Base-by-base conservation (phyloP, 2,329 filamentous ascomycete species). In the Alternaria atra region DNA sequence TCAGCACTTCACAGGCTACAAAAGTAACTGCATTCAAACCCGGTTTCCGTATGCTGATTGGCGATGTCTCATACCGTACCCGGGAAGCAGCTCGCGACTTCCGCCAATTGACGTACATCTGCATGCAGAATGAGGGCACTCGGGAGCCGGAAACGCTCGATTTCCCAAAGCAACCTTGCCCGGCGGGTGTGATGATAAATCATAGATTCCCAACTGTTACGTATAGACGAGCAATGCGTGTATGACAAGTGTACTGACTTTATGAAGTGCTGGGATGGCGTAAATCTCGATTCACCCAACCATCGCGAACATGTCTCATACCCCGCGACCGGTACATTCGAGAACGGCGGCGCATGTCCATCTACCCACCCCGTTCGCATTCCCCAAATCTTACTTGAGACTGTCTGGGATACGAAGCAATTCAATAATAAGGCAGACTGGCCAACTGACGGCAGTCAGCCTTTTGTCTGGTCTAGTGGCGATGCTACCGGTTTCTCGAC, bases 11-110 rank as follows among this genome's bases (percentile, higher is more conserved):
- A 0, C 72, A 71, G 3, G 70, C 77, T 12, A 77, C 64, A 15
- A 69, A 74, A 15, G 80, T 82, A 1, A 82, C 80, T 1, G 81
- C 81, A 0, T 83, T 83, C 68, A 80, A 63, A 47, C 70, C 62
- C 2, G 66, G 81, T 6, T 83, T 83, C 77, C 79, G 81, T 37
- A 83, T 83, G 81, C 77, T 83, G 6, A 74, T 80, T 13, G 81
- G 81, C 35, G 77, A 82, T 43, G 75, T 77, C 3, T 56, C 39
- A 29, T 69, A 72, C 48, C 56, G 61, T 1, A 60, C 53, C 39
- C 70, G 71, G 52, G 67, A 71, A 34, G 53, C 66, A 46, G 70
- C 71, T 9, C 57, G 70, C 34, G 58, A 65, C 37, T 73, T 72
- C 55, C 64, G 71, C 10, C 71, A 73, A 37, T 40, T 74, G 37